Evolutionary conservation across 805 yeast species (phyloP).

Genomic region (Scheffersomyces stipitis): DNA sequence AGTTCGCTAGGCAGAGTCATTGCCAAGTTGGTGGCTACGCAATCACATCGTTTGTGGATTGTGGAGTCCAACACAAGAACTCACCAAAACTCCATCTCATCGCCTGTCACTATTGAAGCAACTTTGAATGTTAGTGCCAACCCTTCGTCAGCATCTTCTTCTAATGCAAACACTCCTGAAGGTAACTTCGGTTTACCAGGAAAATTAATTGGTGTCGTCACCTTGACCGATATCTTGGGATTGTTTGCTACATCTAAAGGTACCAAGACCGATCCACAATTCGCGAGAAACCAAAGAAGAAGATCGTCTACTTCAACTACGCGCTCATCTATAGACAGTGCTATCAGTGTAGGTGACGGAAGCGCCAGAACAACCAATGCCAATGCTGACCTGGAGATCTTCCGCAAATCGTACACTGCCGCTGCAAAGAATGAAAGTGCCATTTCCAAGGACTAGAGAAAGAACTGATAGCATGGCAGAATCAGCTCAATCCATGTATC

Average conservation of each 20-base stretch:
- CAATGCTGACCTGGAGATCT: conserved; percentile 2
- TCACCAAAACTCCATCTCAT: conserved; percentile 3
- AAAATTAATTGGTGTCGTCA: conserved; percentile 84
- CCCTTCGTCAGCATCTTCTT: conserved; percentile 16
- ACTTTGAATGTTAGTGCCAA: conserved; percentile 9
- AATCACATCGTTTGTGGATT: conserved; percentile 86
- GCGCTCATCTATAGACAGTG: conserved; percentile 8
- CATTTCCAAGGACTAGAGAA: too few species aligned
- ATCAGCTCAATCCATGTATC: too few species aligned
- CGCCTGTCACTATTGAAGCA: conserved; percentile 23
- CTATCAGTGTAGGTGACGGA: conserved; percentile 1
- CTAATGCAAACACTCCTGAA: conserved; percentile 15
- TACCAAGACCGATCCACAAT: conserved; percentile 73
- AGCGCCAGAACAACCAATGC: conserved; percentile 1
- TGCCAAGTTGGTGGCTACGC: conserved; percentile 94
- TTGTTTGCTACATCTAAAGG: conserved; percentile 70
- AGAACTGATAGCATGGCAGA: too few species aligned
- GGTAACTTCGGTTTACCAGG: conserved; percentile 59
- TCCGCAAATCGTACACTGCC: conserved; percentile 4
- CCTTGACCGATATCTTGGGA: conserved; percentile 86
- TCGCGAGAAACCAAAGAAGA: conserved; percentile 87
- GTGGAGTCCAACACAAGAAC: conserved; percentile 44
- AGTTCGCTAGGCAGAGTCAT: conserved; percentile 84
- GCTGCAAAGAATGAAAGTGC: conserved; percentile 2
- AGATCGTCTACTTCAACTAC: conserved; percentile 47